phyloP scores from a whole-genome alignment of 805 yeast species.

The Yamadazyma paraphyllophila region DNA sequence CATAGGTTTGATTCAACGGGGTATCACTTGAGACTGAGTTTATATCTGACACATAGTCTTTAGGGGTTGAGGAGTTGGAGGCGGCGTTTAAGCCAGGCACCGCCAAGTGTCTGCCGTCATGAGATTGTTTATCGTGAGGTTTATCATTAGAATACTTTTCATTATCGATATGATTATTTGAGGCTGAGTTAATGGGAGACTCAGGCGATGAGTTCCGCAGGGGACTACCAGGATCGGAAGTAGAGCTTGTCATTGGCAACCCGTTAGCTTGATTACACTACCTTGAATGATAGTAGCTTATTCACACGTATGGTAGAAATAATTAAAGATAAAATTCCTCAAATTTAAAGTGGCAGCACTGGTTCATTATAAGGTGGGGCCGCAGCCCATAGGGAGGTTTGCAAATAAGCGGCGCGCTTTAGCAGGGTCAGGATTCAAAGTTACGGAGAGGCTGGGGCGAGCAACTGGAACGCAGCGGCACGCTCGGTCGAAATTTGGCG shows the following conservation, averaged over 20 bases:
- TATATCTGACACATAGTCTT: background rate
- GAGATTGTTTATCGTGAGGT: background rate
- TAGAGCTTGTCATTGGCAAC: background rate
- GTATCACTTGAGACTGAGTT: constrained; percentile 14
- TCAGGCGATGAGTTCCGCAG: background rate
- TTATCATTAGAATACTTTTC: too few relatives aligned
- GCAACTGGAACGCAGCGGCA: too few relatives aligned
- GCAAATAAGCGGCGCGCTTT: background rate
- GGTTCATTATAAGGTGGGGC: background rate
- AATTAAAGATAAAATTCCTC: too few relatives aligned
- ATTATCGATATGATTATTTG: background rate
- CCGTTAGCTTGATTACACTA: too few relatives aligned
- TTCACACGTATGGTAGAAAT: too few relatives aligned
- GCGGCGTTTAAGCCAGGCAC: background rate
- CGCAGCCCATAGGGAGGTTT: background rate
- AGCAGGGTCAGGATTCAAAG: background rate
- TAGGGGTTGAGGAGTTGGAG: background rate
- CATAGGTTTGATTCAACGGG: constrained; percentile 16
- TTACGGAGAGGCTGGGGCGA: background rate
- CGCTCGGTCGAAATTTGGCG: too few relatives aligned
- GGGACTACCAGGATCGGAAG: background rate
- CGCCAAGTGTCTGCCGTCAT: background rate
- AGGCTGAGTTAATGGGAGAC: background rate
- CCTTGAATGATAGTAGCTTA: too few relatives aligned
- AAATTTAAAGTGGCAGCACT: background rate